Evolutionary conservation across 495 filamentous ascomycete species (phyloP).

Genomic region (Podospora appendiculata): DNA sequence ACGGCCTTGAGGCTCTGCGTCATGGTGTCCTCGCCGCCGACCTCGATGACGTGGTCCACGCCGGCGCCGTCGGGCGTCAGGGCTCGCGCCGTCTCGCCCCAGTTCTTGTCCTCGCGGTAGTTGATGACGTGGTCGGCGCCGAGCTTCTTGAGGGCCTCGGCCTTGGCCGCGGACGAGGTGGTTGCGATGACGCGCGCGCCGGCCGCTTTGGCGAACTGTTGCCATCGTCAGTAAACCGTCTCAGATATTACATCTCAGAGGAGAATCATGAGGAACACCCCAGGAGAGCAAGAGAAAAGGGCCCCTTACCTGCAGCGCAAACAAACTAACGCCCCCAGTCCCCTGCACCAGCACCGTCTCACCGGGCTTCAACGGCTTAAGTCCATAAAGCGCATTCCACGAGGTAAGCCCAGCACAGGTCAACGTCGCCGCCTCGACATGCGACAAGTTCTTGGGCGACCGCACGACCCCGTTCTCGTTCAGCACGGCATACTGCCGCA

Average conservation of each 20-base stretch:
- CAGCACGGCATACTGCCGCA: constrained; percentile 67
- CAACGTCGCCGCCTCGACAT: constrained; percentile 58
- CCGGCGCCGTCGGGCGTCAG: constrained; percentile 53
- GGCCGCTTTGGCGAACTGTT: constrained; percentile 73
- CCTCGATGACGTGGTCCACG: constrained; percentile 64
- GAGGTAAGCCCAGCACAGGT: constrained; percentile 68
- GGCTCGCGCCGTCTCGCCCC: constrained; percentile 67
- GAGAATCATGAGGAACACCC: too few species aligned
- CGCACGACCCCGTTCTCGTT: constrained; percentile 61
- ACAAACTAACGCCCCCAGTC: constrained; percentile 75
- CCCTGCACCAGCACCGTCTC: constrained; percentile 71
- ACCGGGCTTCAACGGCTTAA: constrained; percentile 58
- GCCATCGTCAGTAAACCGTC: too few species aligned
- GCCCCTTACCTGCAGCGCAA: constrained; percentile 49
- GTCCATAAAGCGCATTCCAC: constrained; percentile 77
- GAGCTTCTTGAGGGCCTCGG: constrained; percentile 55
- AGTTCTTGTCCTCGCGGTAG: constrained; percentile 61
- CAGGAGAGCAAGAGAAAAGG: too few species aligned
- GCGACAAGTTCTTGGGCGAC: constrained; percentile 53
- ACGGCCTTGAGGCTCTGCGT: constrained; percentile 56
- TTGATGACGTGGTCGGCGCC: constrained; percentile 76
- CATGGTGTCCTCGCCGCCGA: constrained; percentile 58
- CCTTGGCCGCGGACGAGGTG: constrained; percentile 63
- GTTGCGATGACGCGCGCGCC: constrained; percentile 77
- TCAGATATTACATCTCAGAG: too few species aligned